Conservation (phyloP, 2,329 filamentous ascomycete genomes). For the Tympanopsis confertula region DNA sequence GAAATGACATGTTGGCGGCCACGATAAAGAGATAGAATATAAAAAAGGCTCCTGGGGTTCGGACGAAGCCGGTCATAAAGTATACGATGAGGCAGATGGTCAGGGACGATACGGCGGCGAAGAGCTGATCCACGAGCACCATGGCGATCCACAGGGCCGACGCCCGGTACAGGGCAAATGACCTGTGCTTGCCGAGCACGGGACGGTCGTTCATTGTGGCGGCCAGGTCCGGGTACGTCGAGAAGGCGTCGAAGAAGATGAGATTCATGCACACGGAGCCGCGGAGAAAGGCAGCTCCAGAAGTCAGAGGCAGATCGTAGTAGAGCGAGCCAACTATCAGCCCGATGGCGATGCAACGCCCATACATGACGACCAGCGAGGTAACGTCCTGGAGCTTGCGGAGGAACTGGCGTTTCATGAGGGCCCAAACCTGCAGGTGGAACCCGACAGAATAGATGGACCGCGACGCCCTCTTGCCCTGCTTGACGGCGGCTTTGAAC, state of each 20-base stretch:
- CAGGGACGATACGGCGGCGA: slow-evolving; percentile 59
- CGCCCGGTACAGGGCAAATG: slow-evolving; percentile 45
- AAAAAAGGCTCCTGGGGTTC: slow-evolving; percentile 46
- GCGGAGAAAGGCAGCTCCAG: slow-evolving; percentile 65
- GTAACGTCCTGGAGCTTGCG: slow-evolving; percentile 81
- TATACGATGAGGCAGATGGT: slow-evolving; percentile 55
- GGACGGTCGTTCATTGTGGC: slow-evolving; percentile 14
- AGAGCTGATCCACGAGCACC: slow-evolving; percentile 42
- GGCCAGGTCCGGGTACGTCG: slow-evolving; percentile 60
- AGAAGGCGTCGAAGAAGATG: slow-evolving; percentile 77
- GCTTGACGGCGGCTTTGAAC: slow-evolving; percentile 63
- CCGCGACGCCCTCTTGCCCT: slow-evolving; percentile 66
- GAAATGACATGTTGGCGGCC: slow-evolving; percentile 61
- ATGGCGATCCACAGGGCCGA: slow-evolving; percentile 46
- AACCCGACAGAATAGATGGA: slow-evolving; percentile 79
- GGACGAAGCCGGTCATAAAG: slow-evolving; percentile 48
- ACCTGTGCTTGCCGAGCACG: slow-evolving; percentile 44
- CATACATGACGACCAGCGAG: slow-evolving; percentile 61
- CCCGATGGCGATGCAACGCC: slow-evolving; percentile 56
- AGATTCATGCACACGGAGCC: slow-evolving; percentile 72
- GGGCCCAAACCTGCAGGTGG: slow-evolving; percentile 68
- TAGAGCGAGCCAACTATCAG: slow-evolving; percentile 74
- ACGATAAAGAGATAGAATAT: slow-evolving; percentile 64
- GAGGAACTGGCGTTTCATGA: slow-evolving; percentile 74
- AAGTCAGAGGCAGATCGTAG: slow-evolving; percentile 53